Percentiles rank a stretch among this genome's conserved stretches.
Conservation (phyloP, 305 asterid genomes). For the Fraxinus latifolia region DNA sequence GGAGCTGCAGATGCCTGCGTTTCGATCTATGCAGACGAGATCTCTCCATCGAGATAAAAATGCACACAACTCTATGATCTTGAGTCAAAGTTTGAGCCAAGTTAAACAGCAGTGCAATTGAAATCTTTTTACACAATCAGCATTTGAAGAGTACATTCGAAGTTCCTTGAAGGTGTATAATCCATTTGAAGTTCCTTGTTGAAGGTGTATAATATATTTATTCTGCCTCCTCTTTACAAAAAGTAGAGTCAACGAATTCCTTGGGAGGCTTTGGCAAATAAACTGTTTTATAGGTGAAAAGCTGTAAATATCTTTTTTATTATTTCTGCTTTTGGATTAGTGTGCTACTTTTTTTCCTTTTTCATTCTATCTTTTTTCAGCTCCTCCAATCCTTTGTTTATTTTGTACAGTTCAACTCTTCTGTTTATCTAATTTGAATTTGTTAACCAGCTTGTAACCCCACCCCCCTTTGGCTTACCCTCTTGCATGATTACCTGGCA, state of each 20-base stretch:
- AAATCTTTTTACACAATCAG: background rate
- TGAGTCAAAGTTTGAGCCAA: background rate
- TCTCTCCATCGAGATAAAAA: slow-evolving; percentile 52
- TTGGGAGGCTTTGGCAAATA: slow-evolving; percentile 80
- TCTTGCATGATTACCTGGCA: background rate
- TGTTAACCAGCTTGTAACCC: background rate
- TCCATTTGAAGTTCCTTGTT: slow-evolving; percentile 17
- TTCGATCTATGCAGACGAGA: slow-evolving; percentile 85
- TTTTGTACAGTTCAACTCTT: background rate
- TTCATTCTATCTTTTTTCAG: background rate
- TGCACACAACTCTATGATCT: background rate
- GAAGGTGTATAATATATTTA: slow-evolving; percentile 58
- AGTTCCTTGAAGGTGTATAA: slow-evolving; percentile 46
- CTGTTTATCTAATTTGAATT: background rate
- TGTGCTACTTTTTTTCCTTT: slow-evolving; percentile 19
- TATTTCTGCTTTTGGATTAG: slow-evolving; percentile 30
- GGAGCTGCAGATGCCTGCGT: slow-evolving; percentile 98
- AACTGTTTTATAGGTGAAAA: slow-evolving; percentile 66
- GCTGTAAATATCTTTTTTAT: slow-evolving; percentile 60
- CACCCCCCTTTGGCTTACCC: background rate
- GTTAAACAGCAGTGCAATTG: background rate
- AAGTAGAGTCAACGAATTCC: slow-evolving; percentile 30
- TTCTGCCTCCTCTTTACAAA: slow-evolving; percentile 45
- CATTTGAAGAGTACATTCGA: slow-evolving; percentile 15
- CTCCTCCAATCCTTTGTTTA: background rate